Conservation (phyloP, 2,329 filamentous ascomycete species). For the Trichoderma gracile region DNA sequence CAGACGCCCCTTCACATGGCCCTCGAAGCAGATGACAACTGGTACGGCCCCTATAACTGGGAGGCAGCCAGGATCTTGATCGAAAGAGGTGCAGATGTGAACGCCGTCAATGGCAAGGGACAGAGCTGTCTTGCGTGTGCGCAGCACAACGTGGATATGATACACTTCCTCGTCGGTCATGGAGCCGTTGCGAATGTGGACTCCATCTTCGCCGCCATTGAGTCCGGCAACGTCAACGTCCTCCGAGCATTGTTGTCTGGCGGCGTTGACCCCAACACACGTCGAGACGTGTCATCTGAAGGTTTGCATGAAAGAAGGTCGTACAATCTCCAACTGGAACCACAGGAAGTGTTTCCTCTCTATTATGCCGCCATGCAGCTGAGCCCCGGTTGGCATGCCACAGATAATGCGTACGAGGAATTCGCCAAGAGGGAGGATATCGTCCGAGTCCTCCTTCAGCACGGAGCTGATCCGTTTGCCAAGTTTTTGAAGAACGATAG, state of each 20-base stretch:
- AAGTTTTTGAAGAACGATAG: constrained; percentile 14
- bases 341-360: constrained; percentile 24
- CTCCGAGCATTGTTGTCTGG: constrained; percentile 27
- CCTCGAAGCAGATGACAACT: constrained; percentile 1
- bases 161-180: constrained; percentile 26
- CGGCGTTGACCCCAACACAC: constrained; percentile 27
- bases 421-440: constrained; percentile 1
- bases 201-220: constrained; percentile 29
- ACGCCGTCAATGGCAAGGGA: constrained; percentile 25
- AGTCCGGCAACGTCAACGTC: not conserved
- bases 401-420: not conserved
- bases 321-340: not conserved
- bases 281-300: not conserved
- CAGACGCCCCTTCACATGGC: constrained; percentile 30
- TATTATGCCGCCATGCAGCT: constrained; percentile 20
- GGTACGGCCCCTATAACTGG: constrained; percentile 21
- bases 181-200: constrained; percentile 27
- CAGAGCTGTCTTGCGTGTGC: constrained; percentile 26
- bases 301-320: not conserved
- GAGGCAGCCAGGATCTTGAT: constrained; percentile 29
- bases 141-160: constrained; percentile 19
- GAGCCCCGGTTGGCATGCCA: fast-evolving
- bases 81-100: constrained; percentile 31
- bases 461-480: constrained; percentile 34
- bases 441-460: constrained; percentile 29